Evolutionary conservation across 208 protist genomes (phyloP).

Genomic region (Leishmania mexicana): DNA sequence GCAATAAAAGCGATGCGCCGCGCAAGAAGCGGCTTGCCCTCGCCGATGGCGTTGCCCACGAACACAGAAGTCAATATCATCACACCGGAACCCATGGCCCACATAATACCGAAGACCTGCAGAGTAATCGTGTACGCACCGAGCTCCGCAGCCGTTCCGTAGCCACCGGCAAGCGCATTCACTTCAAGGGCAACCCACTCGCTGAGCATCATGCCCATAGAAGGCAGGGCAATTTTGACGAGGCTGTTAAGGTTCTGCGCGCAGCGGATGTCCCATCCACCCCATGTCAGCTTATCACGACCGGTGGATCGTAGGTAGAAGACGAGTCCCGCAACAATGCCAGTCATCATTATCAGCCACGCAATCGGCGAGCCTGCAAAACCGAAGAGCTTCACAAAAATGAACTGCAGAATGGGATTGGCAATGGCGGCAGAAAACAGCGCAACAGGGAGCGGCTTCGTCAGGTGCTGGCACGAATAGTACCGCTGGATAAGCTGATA

Average conservation of each 20-base stretch:
- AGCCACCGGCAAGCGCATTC: conserved; percentile 67
- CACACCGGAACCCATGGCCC: conserved; percentile 70
- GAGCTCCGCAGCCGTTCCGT: conserved; percentile 60
- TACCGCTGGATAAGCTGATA: conserved; percentile 82
- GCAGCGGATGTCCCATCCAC: conserved; percentile 62
- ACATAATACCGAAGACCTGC: conserved; percentile 79
- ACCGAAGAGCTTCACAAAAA: conserved; percentile 71
- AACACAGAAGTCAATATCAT: conserved; percentile 79
- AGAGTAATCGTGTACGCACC: conserved; percentile 82
- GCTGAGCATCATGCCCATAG: conserved; percentile 86
- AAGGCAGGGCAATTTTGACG: conserved; percentile 72
- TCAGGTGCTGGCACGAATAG: conserved; percentile 83
- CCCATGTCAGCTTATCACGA: conserved; percentile 72
- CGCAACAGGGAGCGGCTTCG: conserved; percentile 71
- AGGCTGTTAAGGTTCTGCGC: conserved; percentile 52
- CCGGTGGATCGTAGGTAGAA: conserved; percentile 57
- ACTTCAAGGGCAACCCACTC: conserved; percentile 88
- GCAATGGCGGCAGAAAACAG: conserved; percentile 54
- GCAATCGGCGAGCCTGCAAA: conserved; percentile 76
- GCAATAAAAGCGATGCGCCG: conserved; percentile 67
- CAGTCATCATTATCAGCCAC: conserved; percentile 73
- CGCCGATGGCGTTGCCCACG: conserved; percentile 83
- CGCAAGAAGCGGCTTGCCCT: conserved; percentile 63
- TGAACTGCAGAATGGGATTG: conserved; percentile 70
- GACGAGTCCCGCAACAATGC: conserved; percentile 48